A percentile compares a stretch with the other conserved stretches of the same genome.
phyloP scores from a whole-genome alignment of 805 yeast species.

The Schizosaccharomyces lindneri region DNA sequence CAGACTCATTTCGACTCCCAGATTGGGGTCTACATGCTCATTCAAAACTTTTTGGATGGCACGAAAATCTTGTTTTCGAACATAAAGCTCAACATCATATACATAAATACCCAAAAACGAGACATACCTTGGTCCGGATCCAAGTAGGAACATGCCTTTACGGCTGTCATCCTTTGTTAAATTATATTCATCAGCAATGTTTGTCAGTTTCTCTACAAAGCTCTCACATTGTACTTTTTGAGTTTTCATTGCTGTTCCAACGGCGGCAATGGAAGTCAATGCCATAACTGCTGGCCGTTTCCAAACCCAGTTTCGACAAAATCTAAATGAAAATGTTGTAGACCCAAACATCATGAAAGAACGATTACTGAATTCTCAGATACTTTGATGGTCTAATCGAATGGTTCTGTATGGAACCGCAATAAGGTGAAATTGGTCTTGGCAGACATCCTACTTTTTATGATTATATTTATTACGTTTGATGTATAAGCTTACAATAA shows the following conservation, averaged over 20 bases:
- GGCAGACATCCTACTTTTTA: too few relatives aligned
- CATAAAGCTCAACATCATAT: not conserved
- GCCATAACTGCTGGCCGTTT: not conserved
- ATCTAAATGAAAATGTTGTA: not conserved
- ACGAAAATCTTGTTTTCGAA: not conserved
- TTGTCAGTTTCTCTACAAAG: not conserved
- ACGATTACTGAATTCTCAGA: too few relatives aligned
- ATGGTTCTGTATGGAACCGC: too few relatives aligned
- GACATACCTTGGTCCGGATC: not conserved
- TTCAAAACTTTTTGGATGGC: not conserved
- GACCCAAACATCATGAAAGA: not conserved
- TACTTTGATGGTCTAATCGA: too few relatives aligned
- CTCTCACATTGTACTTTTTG: not conserved
- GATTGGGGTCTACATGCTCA: not conserved
- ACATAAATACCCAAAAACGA: not conserved
- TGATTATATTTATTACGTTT: too few relatives aligned
- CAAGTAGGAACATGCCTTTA: not conserved
- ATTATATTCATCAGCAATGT: not conserved
- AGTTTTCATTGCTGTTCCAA: not conserved
- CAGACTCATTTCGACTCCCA: not conserved
- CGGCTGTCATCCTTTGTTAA: not conserved
- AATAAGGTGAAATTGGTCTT: too few relatives aligned
- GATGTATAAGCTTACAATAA: too few relatives aligned
- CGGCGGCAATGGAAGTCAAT: not conserved
- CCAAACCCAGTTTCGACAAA: not conserved